Evolutionary conservation across 2,329 filamentous ascomycete species (phyloP).

Genomic region (Rugonectria rugulosa): DNA sequence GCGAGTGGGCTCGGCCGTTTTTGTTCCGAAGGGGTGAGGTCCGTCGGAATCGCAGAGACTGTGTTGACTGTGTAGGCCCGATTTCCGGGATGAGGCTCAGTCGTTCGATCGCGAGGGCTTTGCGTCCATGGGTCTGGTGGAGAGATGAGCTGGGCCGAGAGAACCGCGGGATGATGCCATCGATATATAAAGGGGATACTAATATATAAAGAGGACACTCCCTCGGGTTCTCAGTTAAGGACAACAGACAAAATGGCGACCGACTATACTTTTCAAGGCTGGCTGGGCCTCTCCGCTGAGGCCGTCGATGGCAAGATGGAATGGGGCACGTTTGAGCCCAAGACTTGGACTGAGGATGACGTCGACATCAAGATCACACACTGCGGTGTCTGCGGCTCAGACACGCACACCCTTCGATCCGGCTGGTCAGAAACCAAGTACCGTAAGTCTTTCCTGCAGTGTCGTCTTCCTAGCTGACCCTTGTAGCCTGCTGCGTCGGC

Average conservation of each 20-base stretch:
- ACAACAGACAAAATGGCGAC: conserved; percentile 7
- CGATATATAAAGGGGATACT: no score
- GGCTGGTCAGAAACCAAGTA: conserved; percentile 52
- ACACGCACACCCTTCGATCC: conserved; percentile 65
- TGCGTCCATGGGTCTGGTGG: no score
- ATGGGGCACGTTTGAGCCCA: conserved; percentile 66
- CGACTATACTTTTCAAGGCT: conserved; percentile 41
- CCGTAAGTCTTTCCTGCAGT: neutral
- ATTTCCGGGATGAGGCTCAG: no score
- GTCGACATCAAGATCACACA: conserved; percentile 71
- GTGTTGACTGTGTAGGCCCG: no score
- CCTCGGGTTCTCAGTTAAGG: no score
- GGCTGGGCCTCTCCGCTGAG: conserved; percentile 53
- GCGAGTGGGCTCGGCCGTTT: conserved; percentile 16
- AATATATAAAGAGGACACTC: no score
- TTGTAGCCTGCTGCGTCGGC: conserved; percentile 61
- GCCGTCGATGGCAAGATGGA: conserved; percentile 60
- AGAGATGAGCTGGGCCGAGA: no score
- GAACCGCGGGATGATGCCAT: no score
- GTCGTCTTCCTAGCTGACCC: neutral
- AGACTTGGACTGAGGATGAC: conserved; percentile 70
- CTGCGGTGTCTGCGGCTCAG: conserved; percentile 71
- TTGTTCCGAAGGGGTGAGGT: no score
- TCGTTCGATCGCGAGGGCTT: no score
- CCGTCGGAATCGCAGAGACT: no score